Evolutionary conservation across 2,329 filamentous ascomycete genomes (phyloP), one percentile per base, ranked within the genome.

Genomic region (Coniochaeta prunicola): DNA sequence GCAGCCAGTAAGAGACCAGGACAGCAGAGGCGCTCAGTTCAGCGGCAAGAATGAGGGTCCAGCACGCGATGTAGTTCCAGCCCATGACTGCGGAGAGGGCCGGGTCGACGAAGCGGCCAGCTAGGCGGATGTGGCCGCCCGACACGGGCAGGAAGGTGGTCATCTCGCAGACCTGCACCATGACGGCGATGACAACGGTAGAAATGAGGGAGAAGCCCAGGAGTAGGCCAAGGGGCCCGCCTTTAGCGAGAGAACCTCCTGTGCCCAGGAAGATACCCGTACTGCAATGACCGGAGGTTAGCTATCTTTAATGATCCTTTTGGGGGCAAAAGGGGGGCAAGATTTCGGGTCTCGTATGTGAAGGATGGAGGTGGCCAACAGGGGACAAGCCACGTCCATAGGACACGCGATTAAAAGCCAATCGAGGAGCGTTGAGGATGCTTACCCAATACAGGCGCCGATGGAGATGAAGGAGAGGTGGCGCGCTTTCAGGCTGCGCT

Each of bases 1-100:
- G 31, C 5, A 67, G 57, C 76, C 76, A 79, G 63, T 76, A 79
- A 30, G 73, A 66, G 36, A 79, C 76, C 19, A 78, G 70, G 2
- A 77, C 59, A 5, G 70, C 69, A n/a, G 72, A 71, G 4, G 74
- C 76, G 4, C 73, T 74, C 10, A 77, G 71, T 58, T 77, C 73
- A 45, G 57, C 57, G 48, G 53, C 56, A n/a, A 61, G 42, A 2
- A 58, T 59, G 45, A 62, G 58, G 38, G 57, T 19, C 45, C 45
- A 50, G 31, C 31, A 33, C 6, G 31, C 40, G 40, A 45, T 45
- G 40, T 45, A 45, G 15, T 45, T 45, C 40, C 40, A 45, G 40
- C 40, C 40, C 40, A 45, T 45, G 40, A 45, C 40, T 45, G 40
- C 40, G 40, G 40, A 45, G 40, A 45, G 40, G 40, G 40, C 40